Base-by-base conservation (phyloP, 164 flowering plant genomes). In the Pachysandra terminalis region DNA sequence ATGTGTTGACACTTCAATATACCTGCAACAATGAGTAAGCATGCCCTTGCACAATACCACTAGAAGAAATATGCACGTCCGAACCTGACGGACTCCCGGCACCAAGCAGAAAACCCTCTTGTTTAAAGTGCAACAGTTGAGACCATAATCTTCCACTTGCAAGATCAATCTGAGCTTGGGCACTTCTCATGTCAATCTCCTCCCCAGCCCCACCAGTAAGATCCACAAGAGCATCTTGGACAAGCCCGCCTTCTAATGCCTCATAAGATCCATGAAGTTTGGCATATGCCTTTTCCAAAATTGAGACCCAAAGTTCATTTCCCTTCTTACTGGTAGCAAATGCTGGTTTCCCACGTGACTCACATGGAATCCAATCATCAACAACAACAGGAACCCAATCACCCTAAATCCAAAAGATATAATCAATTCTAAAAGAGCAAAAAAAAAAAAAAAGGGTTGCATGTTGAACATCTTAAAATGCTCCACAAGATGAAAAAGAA, bases 171-270 rank as follows among this genome's bases (percentile, higher is more conserved):
- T 96, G 99, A 16, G 95, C 95, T 66, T 87, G 90, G 35, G 96
- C 79, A 77, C 93, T 96, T 80, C 99, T 87, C 93, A 96, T 89
- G 81, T 96, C 99, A 73, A 96, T 96, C 83, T 96, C 99, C 80
- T 96, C 99, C 70, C 99, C 99, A 67, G 99, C 99, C 60, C 99
- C 99, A 15, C 99, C 99, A 59, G 99, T 96, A 63, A 96, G 99
- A 83, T 96, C 99, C 27, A 96, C 99, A 53, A 96, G 91, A 71
- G 99, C 99, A 86, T 96, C 99, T 76, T 96, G 99, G 75, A 96
- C 99, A 74, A 96, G 95, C 67, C 99, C 99, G 56, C 99, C 99
- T 79, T 96, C 99, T 61, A 96, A 73, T 56, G 99, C 99, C 76
- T 96, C 99, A 69, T 87, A 96, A 60, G 99, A 96, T 17, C 99